Percentiles rank a stretch among this genome's conserved stretches.
phyloP scores from a whole-genome alignment of 2,329 filamentous ascomycete genomes.

The Paracorniculantispora psalliotae region DNA sequence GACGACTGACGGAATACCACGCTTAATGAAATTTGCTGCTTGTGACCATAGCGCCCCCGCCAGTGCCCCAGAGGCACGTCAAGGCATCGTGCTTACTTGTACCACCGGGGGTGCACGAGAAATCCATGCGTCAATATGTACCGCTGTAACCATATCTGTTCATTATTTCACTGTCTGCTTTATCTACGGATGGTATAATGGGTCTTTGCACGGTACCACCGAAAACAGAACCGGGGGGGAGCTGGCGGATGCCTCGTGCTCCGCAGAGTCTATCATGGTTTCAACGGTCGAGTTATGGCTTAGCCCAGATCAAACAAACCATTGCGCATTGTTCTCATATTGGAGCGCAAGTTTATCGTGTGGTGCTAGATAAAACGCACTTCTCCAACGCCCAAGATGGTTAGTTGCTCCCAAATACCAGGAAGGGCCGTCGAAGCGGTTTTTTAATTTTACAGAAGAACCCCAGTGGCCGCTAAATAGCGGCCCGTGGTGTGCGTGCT shows the following conservation, averaged over 20 bases:
- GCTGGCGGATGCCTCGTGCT: background rate
- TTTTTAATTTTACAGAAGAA: background rate
- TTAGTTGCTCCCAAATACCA: background rate
- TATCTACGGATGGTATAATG: background rate
- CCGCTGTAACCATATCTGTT: background rate
- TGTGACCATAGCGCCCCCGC: slow-evolving; percentile 1
- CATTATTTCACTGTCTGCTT: background rate
- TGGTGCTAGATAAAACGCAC: no score
- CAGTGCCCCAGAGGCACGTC: background rate
- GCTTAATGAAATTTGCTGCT: background rate
- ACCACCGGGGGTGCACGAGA: background rate
- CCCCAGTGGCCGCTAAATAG: background rate
- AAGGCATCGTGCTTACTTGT: background rate
- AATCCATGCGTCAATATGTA: background rate
- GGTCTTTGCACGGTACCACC: background rate
- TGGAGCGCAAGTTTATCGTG: background rate
- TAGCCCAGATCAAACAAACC: slow-evolving; percentile 1
- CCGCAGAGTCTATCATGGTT: background rate
- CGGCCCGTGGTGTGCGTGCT: slow-evolving; percentile 1
- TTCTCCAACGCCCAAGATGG: background rate
- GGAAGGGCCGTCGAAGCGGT: background rate
- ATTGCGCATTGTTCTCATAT: background rate
- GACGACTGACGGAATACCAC: background rate
- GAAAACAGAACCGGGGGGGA: background rate
- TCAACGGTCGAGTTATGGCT: background rate